These are phyloP conservation scores for Vigna mungo DNA, from an alignment of 306 rosid genomes.

Conservation along the genomic window DNA sequence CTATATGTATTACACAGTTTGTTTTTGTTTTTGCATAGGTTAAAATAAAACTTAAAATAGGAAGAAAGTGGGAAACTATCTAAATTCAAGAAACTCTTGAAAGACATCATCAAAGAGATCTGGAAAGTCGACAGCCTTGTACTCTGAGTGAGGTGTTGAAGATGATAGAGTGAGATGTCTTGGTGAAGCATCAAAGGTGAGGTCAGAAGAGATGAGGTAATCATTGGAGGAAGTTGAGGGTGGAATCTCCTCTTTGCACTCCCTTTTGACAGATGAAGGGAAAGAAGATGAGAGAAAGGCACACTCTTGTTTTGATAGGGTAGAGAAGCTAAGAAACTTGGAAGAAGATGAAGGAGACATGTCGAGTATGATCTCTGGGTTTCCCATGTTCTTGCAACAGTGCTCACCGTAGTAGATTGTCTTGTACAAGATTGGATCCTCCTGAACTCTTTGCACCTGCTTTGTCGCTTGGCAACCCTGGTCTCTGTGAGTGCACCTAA, in stretches of 20 bases:
- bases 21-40: not conserved
- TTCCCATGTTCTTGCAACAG: slow-evolving; percentile 53
- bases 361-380: slow-evolving; percentile 58
- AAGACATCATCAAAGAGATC: slow-evolving; percentile 28
- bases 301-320: slow-evolving; percentile 19
- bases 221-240: slow-evolving; percentile 45
- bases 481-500: slow-evolving; percentile 82
- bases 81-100: slow-evolving; percentile 5
- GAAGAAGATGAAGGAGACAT: slow-evolving; percentile 42
- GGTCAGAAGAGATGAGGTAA: slow-evolving; percentile 47
- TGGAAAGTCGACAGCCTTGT: slow-evolving; percentile 27
- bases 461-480: slow-evolving; percentile 76
- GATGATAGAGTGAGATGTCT: slow-evolving; percentile 30
- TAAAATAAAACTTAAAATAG: not conserved
- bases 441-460: slow-evolving; percentile 72
- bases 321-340: slow-evolving; percentile 47
- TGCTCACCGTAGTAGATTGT: slow-evolving; percentile 68
- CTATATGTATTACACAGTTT: not conserved
- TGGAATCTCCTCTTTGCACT: slow-evolving; percentile 42
- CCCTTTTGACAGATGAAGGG: slow-evolving; percentile 14
- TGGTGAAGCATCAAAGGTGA: slow-evolving; percentile 39
- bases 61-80: not conserved
- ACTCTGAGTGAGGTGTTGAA: slow-evolving; percentile 40
- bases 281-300: slow-evolving; percentile 47
- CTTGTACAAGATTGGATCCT: slow-evolving; percentile 53